Evolutionary conservation across 176 grass and related monocot genomes (phyloP).

Genomic region (Calamus simplicifolius): DNA sequence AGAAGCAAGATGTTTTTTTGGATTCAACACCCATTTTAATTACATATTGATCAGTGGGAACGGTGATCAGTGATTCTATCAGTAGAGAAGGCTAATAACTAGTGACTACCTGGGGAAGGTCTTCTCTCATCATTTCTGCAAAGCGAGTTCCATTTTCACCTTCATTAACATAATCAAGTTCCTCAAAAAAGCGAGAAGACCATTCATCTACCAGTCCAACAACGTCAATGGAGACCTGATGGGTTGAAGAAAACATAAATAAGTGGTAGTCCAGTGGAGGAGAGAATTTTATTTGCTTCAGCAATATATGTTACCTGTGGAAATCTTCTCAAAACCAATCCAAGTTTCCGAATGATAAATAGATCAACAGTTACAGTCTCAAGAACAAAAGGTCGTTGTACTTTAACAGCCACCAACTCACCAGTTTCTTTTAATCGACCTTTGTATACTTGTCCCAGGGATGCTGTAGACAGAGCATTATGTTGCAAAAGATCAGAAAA

Average conservation of each 20-base stretch:
- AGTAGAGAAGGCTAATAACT: no score
- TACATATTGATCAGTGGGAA: no score
- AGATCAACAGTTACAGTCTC: slow-evolving; percentile 93
- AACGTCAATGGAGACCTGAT: slow-evolving; percentile 78
- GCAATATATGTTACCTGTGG: slow-evolving; percentile 49
- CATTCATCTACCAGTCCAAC: slow-evolving; percentile 96
- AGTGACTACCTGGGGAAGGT: slow-evolving; percentile 78
- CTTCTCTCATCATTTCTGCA: slow-evolving; percentile 89
- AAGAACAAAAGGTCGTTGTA: slow-evolving; percentile 86
- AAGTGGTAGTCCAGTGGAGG: not conserved
- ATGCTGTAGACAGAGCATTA: slow-evolving; percentile 40
- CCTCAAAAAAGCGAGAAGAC: slow-evolving; percentile 94
- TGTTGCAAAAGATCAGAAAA: not conserved
- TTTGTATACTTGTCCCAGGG: slow-evolving; percentile 94
- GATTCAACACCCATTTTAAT: no score
- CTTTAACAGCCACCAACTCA: slow-evolving; percentile 90
- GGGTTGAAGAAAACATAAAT: slow-evolving; percentile 1
- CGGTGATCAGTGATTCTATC: no score
- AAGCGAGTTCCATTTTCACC: slow-evolving; percentile 77
- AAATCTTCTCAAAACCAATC: slow-evolving; percentile 73
- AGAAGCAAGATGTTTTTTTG: no score
- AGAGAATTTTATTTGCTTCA: no score
- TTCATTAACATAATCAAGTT: slow-evolving; percentile 99
- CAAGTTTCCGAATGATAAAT: slow-evolving; percentile 85
- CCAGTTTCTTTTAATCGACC: slow-evolving; percentile 91